Evolutionary conservation across 2,329 filamentous ascomycete species (phyloP).

Genomic region (Penicillium palitans): DNA sequence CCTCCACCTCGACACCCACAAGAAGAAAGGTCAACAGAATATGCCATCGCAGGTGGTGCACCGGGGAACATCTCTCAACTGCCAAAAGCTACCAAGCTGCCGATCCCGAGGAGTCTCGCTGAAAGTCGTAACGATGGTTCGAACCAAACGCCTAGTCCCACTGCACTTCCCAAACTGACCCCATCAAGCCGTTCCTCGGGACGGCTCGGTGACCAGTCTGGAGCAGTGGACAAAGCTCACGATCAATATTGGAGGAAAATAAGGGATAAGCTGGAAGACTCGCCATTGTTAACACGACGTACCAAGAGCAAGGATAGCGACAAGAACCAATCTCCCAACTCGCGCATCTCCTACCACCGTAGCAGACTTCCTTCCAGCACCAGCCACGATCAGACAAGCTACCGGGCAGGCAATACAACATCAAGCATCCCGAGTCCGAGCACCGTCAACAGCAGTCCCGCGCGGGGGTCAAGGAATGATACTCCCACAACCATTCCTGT

Average conservation of each 20-base stretch:
- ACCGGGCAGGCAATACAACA: conserved; percentile 35
- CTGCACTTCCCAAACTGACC: conserved; percentile 16
- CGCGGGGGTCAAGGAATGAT: conserved; percentile 21
- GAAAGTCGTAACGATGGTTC: conserved; percentile 20
- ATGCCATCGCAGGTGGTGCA: conserved; percentile 7
- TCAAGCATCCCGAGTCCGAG: conserved; percentile 42
- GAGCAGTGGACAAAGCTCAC: conserved; percentile 22
- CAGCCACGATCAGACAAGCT: conserved; percentile 6
- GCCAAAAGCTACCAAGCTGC: conserved; percentile 31
- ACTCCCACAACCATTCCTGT: conserved; percentile 2
- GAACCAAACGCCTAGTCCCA: conserved; percentile 18
- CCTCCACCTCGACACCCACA: conserved; percentile 7
- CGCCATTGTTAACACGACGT: conserved; percentile 14
- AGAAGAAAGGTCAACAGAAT: conserved; percentile 8
- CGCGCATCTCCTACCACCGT: conserved; percentile 23
- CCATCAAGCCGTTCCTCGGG: conserved; percentile 8
- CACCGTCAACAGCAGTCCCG: conserved; percentile 25
- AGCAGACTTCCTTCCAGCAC: conserved; percentile 15
- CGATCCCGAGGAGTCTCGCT: conserved; percentile 25
- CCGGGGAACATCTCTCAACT: conserved; percentile 18
- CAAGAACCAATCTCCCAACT: conserved; percentile 21
- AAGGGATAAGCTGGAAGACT: conserved; percentile 29
- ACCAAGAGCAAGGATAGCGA: conserved; percentile 25
- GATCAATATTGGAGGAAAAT: conserved; percentile 34
- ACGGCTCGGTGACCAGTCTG: conserved; percentile 11